Conservation (phyloP, 331 rosid species). For the Prunus yedoensis region DNA sequence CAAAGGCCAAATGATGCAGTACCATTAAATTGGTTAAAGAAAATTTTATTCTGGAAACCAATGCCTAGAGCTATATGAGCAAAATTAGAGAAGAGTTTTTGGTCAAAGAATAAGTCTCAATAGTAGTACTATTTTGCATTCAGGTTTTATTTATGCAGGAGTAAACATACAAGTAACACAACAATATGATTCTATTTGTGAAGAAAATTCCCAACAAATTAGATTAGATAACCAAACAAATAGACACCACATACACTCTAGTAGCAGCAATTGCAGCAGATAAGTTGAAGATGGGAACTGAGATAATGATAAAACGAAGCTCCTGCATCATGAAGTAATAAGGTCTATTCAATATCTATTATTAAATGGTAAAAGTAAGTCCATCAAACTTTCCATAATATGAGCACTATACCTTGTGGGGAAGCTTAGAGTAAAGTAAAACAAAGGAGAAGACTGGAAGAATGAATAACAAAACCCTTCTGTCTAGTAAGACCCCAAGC, state of each 20-base stretch:
- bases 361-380: slow-evolving; percentile 12
- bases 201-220: not conserved
- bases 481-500: slow-evolving; percentile 79
- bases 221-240: slow-evolving; percentile 9
- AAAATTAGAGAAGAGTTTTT: not conserved
- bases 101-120: not conserved
- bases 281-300: slow-evolving; percentile 87
- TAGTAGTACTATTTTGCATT: not conserved
- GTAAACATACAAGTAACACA: not conserved
- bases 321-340: slow-evolving; percentile 58
- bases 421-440: slow-evolving; percentile 87
- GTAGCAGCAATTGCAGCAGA: slow-evolving; percentile 84
- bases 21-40: not conserved
- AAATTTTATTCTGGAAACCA: not conserved
- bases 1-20: not conserved
- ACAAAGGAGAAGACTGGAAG: slow-evolving; percentile 78
- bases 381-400: not conserved
- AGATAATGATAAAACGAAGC: slow-evolving; percentile 81
- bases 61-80: not conserved
- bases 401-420: slow-evolving; percentile 72
- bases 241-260: slow-evolving; percentile 64
- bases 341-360: not conserved
- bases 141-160: not conserved
- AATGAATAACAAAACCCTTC: slow-evolving; percentile 53
- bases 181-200: slow-evolving; percentile 3